These are phyloP conservation scores for Akanthomyces muscarius DNA, from an alignment of 2,329 filamentous ascomycete species.

Conservation along the genomic window DNA sequence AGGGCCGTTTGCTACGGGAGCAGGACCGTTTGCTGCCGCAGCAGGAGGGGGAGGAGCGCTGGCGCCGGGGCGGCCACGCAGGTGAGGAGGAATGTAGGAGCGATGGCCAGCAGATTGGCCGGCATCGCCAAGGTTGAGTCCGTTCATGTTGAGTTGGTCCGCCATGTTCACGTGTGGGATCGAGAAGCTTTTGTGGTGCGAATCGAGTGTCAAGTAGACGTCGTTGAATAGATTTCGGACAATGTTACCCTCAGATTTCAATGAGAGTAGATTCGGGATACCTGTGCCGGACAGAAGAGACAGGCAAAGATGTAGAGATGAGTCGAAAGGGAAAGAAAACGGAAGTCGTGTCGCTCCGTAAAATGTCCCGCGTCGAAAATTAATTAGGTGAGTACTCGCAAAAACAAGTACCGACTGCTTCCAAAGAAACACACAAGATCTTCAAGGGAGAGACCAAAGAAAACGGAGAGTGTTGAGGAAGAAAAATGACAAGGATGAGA, in stretches of 20 bases:
- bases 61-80: slow-evolving; percentile 56
- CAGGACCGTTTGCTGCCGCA: slow-evolving; percentile 17
- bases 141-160: slow-evolving; percentile 78
- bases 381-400: slow-evolving; percentile 24
- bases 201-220: slow-evolving; percentile 18
- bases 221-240: slow-evolving; percentile 12
- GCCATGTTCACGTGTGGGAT: slow-evolving; percentile 56
- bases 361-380: slow-evolving; percentile 32
- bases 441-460: slow-evolving; percentile 47
- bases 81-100: slow-evolving; percentile 83
- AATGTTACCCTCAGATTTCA: slow-evolving; percentile 29
- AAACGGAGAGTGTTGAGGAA: slow-evolving; percentile 30
- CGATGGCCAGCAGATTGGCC: slow-evolving; percentile 38
- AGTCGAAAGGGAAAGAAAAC: slow-evolving; percentile 21
- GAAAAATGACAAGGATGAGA: slow-evolving; percentile 28
- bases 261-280: slow-evolving; percentile 27
- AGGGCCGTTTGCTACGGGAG: slow-evolving; percentile 22
- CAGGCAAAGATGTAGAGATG: slow-evolving; percentile 15
- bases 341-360: slow-evolving; percentile 32
- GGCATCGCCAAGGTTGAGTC: slow-evolving; percentile 58
- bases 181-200: slow-evolving; percentile 21
- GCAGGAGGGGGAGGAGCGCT: slow-evolving; percentile 20
- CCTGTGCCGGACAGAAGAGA: slow-evolving; percentile 24
- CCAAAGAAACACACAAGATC: slow-evolving; percentile 42
- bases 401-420: slow-evolving; percentile 31